phyloP scores from a whole-genome alignment of 371 early-diverging fungal species.

The Syncephalastrum contaminatum region DNA sequence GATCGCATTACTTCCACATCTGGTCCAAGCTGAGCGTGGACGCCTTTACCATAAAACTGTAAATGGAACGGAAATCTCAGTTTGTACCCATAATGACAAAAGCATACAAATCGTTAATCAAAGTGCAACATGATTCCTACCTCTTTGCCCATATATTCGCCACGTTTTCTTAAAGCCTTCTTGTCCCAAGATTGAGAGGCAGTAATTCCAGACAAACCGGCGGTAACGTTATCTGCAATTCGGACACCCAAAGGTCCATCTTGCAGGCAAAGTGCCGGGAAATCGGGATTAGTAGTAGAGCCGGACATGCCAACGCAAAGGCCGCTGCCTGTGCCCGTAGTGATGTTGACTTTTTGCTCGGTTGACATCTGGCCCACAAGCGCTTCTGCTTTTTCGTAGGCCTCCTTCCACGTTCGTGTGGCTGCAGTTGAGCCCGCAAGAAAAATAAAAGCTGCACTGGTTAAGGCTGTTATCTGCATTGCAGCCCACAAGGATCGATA shows the following conservation, averaged over 20 bases:
- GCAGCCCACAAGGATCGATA: no score
- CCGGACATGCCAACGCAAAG: constrained; percentile 51
- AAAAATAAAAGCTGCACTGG: no score
- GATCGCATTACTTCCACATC: no score
- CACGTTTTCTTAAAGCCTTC: constrained; percentile 39
- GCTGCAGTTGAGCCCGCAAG: no score
- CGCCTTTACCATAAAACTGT: constrained; percentile 39
- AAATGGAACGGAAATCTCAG: no score
- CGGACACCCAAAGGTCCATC: constrained; percentile 56
- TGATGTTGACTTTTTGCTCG: constrained; percentile 42
- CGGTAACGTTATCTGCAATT: constrained; percentile 30
- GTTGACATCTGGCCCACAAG: constrained; percentile 26
- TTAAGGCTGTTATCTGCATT: no score
- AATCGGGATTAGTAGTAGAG: constrained; percentile 32
- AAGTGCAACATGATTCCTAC: no score
- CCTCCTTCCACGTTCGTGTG: constrained; percentile 29
- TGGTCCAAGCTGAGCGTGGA: constrained; percentile 48
- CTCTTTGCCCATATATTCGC: constrained; percentile 47
- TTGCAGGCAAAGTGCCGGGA: constrained; percentile 51
- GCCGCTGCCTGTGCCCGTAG: constrained; percentile 37
- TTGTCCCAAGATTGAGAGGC: constrained; percentile 53
- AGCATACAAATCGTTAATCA: no score
- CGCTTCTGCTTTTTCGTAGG: constrained; percentile 26
- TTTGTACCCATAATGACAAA: no score
- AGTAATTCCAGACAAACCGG: constrained; percentile 51